Percentiles rank a stretch among this genome's conserved stretches.
phyloP scores from a whole-genome alignment of 1,284 basidiomycete genomes.

The Malassezia brasiliensis region DNA sequence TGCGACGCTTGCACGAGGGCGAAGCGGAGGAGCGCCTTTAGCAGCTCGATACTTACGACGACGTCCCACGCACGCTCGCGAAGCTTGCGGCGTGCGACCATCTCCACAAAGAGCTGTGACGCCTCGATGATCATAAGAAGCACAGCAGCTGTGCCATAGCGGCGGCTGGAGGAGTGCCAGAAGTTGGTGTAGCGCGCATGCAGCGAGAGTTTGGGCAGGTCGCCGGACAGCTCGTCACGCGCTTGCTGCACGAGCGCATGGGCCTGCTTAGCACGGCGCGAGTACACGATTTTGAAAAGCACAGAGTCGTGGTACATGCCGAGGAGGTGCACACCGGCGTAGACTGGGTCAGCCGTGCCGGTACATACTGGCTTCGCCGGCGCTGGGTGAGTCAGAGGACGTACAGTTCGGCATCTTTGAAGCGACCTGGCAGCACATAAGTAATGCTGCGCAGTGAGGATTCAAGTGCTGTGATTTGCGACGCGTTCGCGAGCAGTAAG shows the following conservation, averaged over 20 bases:
- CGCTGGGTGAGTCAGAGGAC: conserved; percentile 44
- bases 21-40: conserved; percentile 48
- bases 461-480: conserved; percentile 65
- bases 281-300: conserved; percentile 39
- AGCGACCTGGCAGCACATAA: conserved; percentile 87
- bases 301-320: conserved; percentile 51
- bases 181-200: conserved; percentile 50
- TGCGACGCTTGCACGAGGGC: conserved; percentile 46
- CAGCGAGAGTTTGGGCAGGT: conserved; percentile 39
- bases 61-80: conserved; percentile 45
- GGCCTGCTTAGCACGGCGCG: not conserved
- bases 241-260: not conserved
- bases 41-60: conserved; percentile 48
- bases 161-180: conserved; percentile 34
- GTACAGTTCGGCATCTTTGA: conserved; percentile 89
- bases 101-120: conserved; percentile 49
- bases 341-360: conserved; percentile 25
- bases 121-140: conserved; percentile 44
- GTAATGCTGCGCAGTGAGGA: conserved; percentile 77
- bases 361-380: conserved; percentile 26
- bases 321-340: conserved; percentile 49
- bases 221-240: not conserved
- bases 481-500: conserved; percentile 41
- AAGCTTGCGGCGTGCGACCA: conserved; percentile 45
- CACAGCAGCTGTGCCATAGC: conserved; percentile 44